A percentile compares a stretch with the other conserved stretches of the same genome.
Conservation (phyloP, 352 stramenopile genomes). For the Globisporangium canariense region DNA sequence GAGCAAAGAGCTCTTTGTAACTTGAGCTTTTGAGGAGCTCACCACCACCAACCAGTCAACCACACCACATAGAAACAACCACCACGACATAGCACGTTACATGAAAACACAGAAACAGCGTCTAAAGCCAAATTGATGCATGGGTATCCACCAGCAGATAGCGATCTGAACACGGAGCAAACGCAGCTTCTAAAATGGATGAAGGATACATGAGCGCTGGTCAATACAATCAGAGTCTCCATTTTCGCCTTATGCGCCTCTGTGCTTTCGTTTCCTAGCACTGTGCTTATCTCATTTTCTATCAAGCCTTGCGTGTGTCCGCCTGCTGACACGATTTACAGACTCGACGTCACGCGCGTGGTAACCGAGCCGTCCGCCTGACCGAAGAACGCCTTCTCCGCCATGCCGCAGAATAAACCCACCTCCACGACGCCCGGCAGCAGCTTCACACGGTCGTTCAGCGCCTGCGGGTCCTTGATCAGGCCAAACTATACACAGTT, state of each 20-base stretch:
- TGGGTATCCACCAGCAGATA: neutral
- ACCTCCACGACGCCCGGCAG: slow-evolving; percentile 88
- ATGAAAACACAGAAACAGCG: neutral
- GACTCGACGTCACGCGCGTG: slow-evolving; percentile 38
- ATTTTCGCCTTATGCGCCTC: neutral
- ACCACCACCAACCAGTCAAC: neutral
- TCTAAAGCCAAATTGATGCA: neutral
- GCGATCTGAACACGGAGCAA: neutral
- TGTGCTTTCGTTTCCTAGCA: neutral
- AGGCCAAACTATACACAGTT: slow-evolving; percentile 45
- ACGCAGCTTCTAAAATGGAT: no score
- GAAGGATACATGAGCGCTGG: no score
- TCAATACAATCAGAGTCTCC: neutral
- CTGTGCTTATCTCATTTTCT: neutral
- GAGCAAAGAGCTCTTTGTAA: neutral
- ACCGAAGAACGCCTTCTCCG: slow-evolving; percentile 85
- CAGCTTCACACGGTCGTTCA: slow-evolving; percentile 72
- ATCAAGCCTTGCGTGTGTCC: neutral
- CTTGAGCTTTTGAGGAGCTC: neutral
- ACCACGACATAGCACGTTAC: neutral
- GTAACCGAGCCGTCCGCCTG: slow-evolving; percentile 82
- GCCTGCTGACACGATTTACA: slow-evolving; percentile 16
- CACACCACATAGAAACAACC: slow-evolving; percentile 1
- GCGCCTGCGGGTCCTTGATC: slow-evolving; percentile 61
- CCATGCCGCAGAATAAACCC: slow-evolving; percentile 88